Percentiles rank a stretch among this genome's conserved stretches.
phyloP scores from a whole-genome alignment of 2,329 filamentous ascomycete species.

The Paramyrothecium roridum region DNA sequence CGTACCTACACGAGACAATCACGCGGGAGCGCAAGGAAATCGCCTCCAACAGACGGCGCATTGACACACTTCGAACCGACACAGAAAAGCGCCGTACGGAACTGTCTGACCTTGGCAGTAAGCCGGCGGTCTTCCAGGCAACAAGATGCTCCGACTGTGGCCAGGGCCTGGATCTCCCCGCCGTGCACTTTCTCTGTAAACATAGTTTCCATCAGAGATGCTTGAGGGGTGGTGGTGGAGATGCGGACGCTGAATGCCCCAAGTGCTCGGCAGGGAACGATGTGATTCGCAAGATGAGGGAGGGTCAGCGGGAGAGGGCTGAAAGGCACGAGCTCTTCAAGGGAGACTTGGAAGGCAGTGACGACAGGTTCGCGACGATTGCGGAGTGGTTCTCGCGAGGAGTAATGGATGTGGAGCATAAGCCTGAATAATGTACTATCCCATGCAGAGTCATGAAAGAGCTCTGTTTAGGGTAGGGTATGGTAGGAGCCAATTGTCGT shows the following conservation, averaged over 20 bases:
- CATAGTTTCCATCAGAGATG: slow-evolving; percentile 95
- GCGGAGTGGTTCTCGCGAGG: slow-evolving; percentile 94
- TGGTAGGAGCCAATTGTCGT: too few relatives aligned
- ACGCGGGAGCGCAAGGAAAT: slow-evolving; percentile 87
- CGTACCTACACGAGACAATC: slow-evolving; percentile 86
- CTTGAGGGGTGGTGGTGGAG: slow-evolving; percentile 52
- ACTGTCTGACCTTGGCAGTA: slow-evolving; percentile 70
- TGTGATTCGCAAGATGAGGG: slow-evolving; percentile 82
- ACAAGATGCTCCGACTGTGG: slow-evolving; percentile 84
- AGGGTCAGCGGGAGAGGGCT: slow-evolving; percentile 81
- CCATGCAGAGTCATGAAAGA: neutral
- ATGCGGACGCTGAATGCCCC: slow-evolving; percentile 75
- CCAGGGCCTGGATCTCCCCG: slow-evolving; percentile 76
- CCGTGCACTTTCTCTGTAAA: slow-evolving; percentile 94
- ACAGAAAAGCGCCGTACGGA: slow-evolving; percentile 78
- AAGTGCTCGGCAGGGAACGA: slow-evolving; percentile 81
- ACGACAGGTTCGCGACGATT: slow-evolving; percentile 84
- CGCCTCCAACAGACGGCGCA: slow-evolving; percentile 71
- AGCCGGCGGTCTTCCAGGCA: slow-evolving; percentile 86
- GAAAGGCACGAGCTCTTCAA: slow-evolving; percentile 87
- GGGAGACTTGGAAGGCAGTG: slow-evolving; percentile 71
- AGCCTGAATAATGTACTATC: slow-evolving; percentile 19
- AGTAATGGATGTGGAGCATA: slow-evolving; percentile 66
- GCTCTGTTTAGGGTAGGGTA: too few relatives aligned
- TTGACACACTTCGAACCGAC: slow-evolving; percentile 78